Evolutionary conservation across 441 rosid species (phyloP).

Genomic region (Syzygium malaccense): DNA sequence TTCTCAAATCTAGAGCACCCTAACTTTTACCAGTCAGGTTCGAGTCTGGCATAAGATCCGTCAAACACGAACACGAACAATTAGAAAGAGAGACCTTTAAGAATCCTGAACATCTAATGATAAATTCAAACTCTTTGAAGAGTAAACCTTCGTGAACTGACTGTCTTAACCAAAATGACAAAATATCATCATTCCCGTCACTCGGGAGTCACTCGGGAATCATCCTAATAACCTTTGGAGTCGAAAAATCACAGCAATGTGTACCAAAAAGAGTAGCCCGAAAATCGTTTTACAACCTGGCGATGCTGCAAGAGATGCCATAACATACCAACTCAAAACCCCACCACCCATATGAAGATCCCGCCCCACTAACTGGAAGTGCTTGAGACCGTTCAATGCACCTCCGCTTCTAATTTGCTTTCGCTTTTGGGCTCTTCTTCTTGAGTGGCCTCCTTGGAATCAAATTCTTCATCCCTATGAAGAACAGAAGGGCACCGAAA

Average conservation of each 20-base stretch:
- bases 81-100: neutral
- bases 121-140: neutral
- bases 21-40: neutral
- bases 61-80: neutral
- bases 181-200: neutral
- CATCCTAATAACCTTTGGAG: neutral
- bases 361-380: neutral
- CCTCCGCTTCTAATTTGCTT: constrained; percentile 25
- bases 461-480: constrained; percentile 78
- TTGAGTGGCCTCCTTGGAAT: constrained; percentile 51
- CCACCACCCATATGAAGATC: neutral
- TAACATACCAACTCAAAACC: neutral
- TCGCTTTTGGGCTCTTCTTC: constrained; percentile 56
- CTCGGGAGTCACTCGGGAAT: neutral
- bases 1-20: neutral
- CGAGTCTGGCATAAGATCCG: neutral
- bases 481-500: constrained; percentile 65
- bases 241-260: neutral
- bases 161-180: neutral
- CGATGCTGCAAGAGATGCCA: neutral
- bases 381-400: neutral
- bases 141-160: neutral
- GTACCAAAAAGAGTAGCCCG: neutral
- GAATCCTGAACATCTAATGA: neutral
- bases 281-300: neutral